Evolutionary conservation across 2,329 filamentous ascomycete genomes (phyloP), one percentile per base, ranked within the genome.

Genomic region (Aspergillus pseudoviridinutans): DNA sequence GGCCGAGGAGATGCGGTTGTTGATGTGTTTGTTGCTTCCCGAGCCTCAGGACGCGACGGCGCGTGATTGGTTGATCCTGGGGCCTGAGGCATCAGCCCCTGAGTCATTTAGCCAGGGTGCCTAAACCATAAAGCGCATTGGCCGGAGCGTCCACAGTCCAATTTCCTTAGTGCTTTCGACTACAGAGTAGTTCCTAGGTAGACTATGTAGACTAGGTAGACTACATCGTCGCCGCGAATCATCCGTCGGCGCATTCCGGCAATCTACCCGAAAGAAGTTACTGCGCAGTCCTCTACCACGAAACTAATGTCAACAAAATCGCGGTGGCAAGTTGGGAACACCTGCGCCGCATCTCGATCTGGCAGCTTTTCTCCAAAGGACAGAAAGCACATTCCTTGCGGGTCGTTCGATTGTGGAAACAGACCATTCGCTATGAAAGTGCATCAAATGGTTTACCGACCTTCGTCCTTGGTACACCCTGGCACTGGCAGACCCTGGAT

Each of bases 1-100:
- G 49, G 51, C 47, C 44, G 58, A 42, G 41, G 41, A 51, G 54
- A 41, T 55, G 50, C 46, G 57, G 50, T 51, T 58, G 60, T 57
- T 58, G 58, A 54, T 55, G 51, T 54, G 57, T 49, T 58, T 64
- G 61, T 61, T 61, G 57, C 53, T 54, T 58, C 42, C 42, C 54
- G 53, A 54, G 62, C 57, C 59, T 63, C 50, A 62, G 58, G 59
- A 61, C 56, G 58, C 61, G 61, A 58, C 54, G 42, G 42, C 56
- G 56, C 41, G 42, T 46, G 29, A 54, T 17, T 54, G 53, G 32
- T 38, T 49, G 1, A 12, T 8, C 0, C 3, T 17, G 29, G 5
- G n/a, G 62, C 57, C 62, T 64, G 24, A 63, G 58, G 57, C 32
- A 29, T 29, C 29, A 49, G 54, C 47, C 51, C 28, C 28, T 29